phyloP scores from a whole-genome alignment of 1,139 yeast genomes.

The Yamadazyma taylorii region DNA sequence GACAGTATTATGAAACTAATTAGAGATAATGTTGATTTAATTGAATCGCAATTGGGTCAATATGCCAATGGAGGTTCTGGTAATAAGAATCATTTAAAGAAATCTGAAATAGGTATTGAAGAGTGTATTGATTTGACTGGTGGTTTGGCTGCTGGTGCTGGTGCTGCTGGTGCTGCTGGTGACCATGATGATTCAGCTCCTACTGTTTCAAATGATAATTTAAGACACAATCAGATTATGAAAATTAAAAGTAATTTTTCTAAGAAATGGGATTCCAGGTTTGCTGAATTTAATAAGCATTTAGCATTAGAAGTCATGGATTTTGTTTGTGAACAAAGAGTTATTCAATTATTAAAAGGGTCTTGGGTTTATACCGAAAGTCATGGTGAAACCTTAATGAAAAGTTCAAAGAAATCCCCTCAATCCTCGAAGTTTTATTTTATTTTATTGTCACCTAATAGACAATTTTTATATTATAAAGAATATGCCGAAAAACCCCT shows the following conservation, averaged over 20 bases:
- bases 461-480: slow-evolving; percentile 60
- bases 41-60: slow-evolving; percentile 30
- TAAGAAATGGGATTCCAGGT: slow-evolving; percentile 35
- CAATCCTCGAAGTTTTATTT: slow-evolving; percentile 43
- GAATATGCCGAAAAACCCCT: slow-evolving; percentile 52
- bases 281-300: slow-evolving; percentile 50
- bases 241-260: slow-evolving; percentile 37
- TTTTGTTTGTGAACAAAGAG: slow-evolving; percentile 79
- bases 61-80: slow-evolving; percentile 1
- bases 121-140: slow-evolving; percentile 48
- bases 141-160: slow-evolving; percentile 37
- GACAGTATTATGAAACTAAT: slow-evolving; percentile 47
- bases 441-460: slow-evolving; percentile 70
- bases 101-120: no score
- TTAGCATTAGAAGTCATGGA: slow-evolving; percentile 63
- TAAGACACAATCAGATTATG: slow-evolving; percentile 57
- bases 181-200: slow-evolving; percentile 46
- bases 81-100: no score
- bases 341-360: slow-evolving; percentile 70
- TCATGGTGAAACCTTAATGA: slow-evolving; percentile 49
- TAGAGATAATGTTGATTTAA: slow-evolving; percentile 26
- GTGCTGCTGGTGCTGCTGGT: slow-evolving; percentile 32
- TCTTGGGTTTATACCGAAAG: slow-evolving; percentile 78
- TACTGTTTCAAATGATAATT: slow-evolving; percentile 7
- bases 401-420: slow-evolving; percentile 23